These are phyloP conservation scores for Silene vulgaris DNA, from an alignment of 179 eudicot genomes.

Conservation along the genomic window DNA sequence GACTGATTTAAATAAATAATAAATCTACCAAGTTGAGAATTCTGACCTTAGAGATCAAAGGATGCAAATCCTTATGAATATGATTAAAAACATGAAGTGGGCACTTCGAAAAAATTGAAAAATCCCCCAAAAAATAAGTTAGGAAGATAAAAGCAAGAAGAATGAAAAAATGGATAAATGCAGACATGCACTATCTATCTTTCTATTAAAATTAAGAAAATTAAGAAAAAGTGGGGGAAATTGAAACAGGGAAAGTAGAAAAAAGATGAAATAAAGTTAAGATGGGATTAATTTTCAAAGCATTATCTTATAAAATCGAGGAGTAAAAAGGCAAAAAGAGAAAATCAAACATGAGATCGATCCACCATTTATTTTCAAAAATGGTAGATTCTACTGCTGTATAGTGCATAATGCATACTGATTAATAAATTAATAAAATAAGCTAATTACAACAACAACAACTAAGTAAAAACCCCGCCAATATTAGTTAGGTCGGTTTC, in stretches of 20 bases:
- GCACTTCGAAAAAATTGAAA: conserved; percentile 13
- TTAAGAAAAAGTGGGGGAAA: conserved; percentile 7
- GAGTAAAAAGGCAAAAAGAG: conserved; percentile 14
- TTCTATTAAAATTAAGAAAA: background rate
- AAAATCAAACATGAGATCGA: conserved; percentile 34
- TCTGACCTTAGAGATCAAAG: conserved; percentile 22
- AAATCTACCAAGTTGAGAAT: background rate
- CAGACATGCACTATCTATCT: background rate
- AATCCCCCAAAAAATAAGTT: background rate
- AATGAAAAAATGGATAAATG: background rate
- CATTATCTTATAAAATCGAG: conserved; percentile 33
- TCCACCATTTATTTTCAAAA: conserved; percentile 25
- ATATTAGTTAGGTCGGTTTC: background rate
- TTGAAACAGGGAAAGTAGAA: conserved; percentile 23
- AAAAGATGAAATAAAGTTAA: conserved; percentile 26
- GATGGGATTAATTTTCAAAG: conserved; percentile 24
- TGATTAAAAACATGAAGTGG: background rate
- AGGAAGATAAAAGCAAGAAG: conserved; percentile 9
- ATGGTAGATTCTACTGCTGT: background rate
- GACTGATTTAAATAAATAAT: background rate
- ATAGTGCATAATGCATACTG: background rate
- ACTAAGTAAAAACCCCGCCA: background rate
- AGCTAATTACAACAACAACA: background rate
- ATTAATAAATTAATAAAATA: background rate
- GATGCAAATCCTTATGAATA: background rate